Percentiles rank a stretch among this genome's conserved stretches.
Conservation (phyloP, 139 green algal genomes). For the Micromonas pusilla region DNA sequence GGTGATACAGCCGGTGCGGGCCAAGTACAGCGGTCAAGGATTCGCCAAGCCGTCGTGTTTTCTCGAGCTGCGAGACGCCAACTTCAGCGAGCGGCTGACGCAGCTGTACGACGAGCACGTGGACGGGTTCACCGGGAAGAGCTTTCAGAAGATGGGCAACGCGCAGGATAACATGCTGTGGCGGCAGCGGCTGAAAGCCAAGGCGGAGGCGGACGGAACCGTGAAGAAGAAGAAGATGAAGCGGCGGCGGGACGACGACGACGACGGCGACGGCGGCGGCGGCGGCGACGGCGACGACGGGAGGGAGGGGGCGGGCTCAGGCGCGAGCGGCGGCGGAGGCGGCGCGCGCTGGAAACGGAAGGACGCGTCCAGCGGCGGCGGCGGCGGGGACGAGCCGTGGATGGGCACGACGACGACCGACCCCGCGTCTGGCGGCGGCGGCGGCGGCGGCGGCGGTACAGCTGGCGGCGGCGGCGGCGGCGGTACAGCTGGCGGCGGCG, state of each 20-base stretch:
- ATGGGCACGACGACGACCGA: not conserved
- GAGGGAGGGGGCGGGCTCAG: not conserved
- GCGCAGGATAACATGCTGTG: constrained; percentile 24
- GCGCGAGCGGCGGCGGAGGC: not conserved
- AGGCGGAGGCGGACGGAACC: not conserved
- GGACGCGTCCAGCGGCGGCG: no score
- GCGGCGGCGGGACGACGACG: not conserved
- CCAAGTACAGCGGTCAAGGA: constrained; percentile 19
- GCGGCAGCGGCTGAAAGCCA: constrained; percentile 12
- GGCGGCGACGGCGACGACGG: not conserved
- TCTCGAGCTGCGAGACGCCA: not conserved
- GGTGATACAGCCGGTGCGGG: constrained; percentile 17
- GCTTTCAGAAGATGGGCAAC: not conserved
- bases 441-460: not conserved
- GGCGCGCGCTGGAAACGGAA: not conserved
- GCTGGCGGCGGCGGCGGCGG: no score
- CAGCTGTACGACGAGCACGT: constrained; percentile 26
- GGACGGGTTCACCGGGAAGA: constrained; percentile 19
- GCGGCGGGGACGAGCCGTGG: no score
- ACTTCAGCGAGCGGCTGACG: not conserved
- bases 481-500: not conserved
- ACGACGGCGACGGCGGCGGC: not conserved
- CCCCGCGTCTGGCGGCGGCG: no score
- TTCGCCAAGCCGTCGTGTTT: constrained; percentile 8
- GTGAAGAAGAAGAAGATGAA: not conserved